Evolutionary conservation across 345 rosid genomes (phyloP).

Genomic region (Cochlearia excelsa): DNA sequence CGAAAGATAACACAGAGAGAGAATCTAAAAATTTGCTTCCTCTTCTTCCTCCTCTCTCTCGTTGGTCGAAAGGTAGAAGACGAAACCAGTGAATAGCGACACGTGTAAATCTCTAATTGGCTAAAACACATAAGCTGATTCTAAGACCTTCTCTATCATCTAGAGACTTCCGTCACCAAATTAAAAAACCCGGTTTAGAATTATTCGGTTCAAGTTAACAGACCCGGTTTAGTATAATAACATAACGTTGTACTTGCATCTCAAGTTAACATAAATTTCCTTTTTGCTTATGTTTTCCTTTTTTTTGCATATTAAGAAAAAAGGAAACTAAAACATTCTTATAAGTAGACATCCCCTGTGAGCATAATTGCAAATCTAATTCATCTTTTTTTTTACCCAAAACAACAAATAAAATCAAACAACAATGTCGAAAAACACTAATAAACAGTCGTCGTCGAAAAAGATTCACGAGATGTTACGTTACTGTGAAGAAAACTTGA

Average conservation of each 20-base stretch:
- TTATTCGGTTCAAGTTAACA: not conserved
- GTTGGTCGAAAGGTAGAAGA: not conserved
- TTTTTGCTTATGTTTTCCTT: not conserved
- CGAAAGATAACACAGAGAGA: not conserved
- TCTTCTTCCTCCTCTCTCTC: conserved; percentile 13
- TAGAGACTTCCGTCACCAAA: not conserved
- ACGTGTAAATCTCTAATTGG: conserved; percentile 11
- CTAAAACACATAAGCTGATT: not conserved
- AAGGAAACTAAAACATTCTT: conserved; percentile 6
- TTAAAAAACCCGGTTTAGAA: not conserved
- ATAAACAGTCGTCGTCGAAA: not conserved
- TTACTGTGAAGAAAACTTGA: conserved; percentile 30
- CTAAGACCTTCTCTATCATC: not conserved
- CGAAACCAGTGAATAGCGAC: conserved; percentile 11
- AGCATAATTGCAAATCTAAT: too few species aligned
- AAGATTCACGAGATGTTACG: conserved; percentile 5
- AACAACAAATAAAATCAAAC: too few species aligned
- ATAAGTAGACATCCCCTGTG: too few species aligned
- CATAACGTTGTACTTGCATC: not conserved
- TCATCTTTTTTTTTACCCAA: too few species aligned
- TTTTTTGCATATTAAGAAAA: not conserved
- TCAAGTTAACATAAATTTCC: not conserved
- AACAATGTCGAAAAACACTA: too few species aligned
- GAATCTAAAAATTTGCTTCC: conserved; percentile 1
- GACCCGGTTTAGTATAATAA: conserved; percentile 20